Evolutionary conservation across 345 rosid species (phyloP).

Genomic region (Microthlaspi erraticum): DNA sequence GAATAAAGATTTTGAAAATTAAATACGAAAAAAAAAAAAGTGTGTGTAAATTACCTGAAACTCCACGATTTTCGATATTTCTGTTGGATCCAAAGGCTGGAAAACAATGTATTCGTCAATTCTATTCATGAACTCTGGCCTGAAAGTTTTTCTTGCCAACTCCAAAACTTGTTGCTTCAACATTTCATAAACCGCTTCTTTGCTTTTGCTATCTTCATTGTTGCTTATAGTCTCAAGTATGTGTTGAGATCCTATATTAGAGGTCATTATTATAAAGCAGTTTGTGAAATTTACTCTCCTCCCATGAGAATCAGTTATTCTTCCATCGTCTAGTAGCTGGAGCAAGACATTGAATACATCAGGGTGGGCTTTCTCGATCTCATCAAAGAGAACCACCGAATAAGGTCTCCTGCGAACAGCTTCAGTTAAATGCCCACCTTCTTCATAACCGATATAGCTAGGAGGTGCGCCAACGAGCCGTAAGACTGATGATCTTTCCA

Average conservation of each 20-base stretch:
- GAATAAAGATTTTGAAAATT: too few relatives aligned
- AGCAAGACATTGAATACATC: constrained; percentile 89
- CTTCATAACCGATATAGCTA: constrained; percentile 94
- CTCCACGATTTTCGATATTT: constrained; percentile 81
- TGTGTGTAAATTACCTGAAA: constrained; percentile 60
- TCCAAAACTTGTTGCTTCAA: constrained; percentile 87
- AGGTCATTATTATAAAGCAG: constrained; percentile 89
- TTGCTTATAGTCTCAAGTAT: constrained; percentile 82
- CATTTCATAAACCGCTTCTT: constrained; percentile 76
- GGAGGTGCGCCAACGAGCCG: constrained; percentile 95
- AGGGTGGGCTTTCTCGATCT: constrained; percentile 95
- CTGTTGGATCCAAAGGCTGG: constrained; percentile 78
- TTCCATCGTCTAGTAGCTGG: constrained; percentile 86
- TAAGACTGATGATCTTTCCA: constrained; percentile 94
- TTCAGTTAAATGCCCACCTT: constrained; percentile 98
- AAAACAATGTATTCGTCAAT: constrained; percentile 94
- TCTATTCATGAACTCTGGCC: constrained; percentile 91
- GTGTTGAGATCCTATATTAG: constrained; percentile 89
- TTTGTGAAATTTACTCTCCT: constrained; percentile 87
- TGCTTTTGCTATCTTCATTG: constrained; percentile 53
- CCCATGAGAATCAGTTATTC: constrained; percentile 97
- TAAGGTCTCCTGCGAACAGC: constrained; percentile 92
- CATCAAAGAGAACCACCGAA: constrained; percentile 89
- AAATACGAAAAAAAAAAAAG: not conserved
- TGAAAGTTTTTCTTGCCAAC: constrained; percentile 84